Evolutionary conservation across 140 eudicot genomes (phyloP).

Genomic region (Cichorium intybus): DNA sequence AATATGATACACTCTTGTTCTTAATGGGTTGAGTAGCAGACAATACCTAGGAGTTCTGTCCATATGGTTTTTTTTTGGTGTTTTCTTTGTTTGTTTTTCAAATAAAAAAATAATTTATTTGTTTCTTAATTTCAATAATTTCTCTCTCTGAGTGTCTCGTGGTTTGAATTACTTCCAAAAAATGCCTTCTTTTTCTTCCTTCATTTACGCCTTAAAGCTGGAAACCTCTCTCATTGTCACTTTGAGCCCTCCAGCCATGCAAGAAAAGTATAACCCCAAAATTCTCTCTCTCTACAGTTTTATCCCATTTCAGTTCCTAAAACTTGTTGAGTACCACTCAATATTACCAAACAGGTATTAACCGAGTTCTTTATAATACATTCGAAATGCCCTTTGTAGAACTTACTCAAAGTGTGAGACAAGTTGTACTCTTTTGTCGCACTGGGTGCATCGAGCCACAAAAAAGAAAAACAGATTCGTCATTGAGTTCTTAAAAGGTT

Average conservation of each 20-base stretch:
- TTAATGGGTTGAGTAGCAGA: slow-evolving; percentile 30
- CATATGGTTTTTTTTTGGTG: slow-evolving; percentile 25
- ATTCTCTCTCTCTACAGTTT: neutral
- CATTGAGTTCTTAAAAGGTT: slow-evolving; percentile 3
- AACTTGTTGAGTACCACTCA: neutral
- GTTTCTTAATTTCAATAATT: slow-evolving; percentile 25
- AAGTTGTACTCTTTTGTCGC: slow-evolving; percentile 3
- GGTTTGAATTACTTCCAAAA: slow-evolving; percentile 34
- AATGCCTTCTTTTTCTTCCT: slow-evolving; percentile 30
- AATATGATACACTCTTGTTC: slow-evolving; percentile 9
- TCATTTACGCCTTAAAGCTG: slow-evolving; percentile 41
- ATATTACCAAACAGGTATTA: neutral
- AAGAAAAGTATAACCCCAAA: slow-evolving; percentile 8
- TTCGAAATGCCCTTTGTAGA: neutral
- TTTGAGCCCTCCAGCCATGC: slow-evolving; percentile 46
- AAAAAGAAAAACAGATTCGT: slow-evolving; percentile 12
- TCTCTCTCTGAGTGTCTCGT: slow-evolving; percentile 28
- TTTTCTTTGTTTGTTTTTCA: slow-evolving; percentile 8
- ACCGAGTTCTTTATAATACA: neutral
- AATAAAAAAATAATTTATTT: neutral
- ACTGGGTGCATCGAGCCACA: slow-evolving; percentile 26
- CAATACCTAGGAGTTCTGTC: slow-evolving; percentile 37
- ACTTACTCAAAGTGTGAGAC: neutral
- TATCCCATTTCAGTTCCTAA: neutral
- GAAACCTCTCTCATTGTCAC: slow-evolving; percentile 27